Conservation (phyloP, 108 stramenopile genomes). For the Chaetoceros tenuissimus region DNA sequence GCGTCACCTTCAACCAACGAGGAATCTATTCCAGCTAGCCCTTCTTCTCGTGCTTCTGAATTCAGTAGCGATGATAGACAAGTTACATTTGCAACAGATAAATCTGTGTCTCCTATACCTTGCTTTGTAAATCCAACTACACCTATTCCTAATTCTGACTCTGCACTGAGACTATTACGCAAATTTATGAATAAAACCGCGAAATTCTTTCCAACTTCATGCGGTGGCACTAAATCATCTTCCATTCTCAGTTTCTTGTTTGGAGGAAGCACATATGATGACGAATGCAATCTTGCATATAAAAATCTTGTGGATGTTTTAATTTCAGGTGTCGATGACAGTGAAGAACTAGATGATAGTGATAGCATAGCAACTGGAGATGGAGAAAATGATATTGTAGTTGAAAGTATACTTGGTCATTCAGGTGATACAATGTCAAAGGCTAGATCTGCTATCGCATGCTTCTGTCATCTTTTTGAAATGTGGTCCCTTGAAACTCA, state of each 20-base stretch:
- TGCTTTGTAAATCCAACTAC: constrained; percentile 12
- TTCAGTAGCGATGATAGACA: no score
- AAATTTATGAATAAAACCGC: constrained; percentile 61
- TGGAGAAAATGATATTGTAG: constrained; percentile 15
- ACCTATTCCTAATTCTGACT: constrained; percentile 49
- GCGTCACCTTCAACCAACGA: no score
- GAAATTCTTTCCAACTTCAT: constrained; percentile 30
- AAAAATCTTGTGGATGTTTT: constrained; percentile 28
- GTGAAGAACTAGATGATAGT: constrained; percentile 11
- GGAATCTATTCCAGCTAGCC: no score
- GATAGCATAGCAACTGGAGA: background rate
- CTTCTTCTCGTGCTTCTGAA: no score
- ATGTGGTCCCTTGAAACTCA: constrained; percentile 47
- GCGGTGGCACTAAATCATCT: constrained; percentile 45
- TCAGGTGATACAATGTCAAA: constrained; percentile 43
- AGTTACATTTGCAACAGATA: no score
- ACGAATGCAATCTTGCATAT: constrained; percentile 40
- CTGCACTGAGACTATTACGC: constrained; percentile 48
- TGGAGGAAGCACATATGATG: constrained; percentile 12
- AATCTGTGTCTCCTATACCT: background rate
- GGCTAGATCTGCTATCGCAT: constrained; percentile 35
- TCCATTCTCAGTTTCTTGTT: constrained; percentile 40
- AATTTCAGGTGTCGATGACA: constrained; percentile 12
- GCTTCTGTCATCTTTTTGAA: constrained; percentile 46
- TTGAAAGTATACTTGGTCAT: constrained; percentile 40